phyloP scores from a whole-genome alignment of 2,329 filamentous ascomycete species.

The Colletotrichum plurivorum region DNA sequence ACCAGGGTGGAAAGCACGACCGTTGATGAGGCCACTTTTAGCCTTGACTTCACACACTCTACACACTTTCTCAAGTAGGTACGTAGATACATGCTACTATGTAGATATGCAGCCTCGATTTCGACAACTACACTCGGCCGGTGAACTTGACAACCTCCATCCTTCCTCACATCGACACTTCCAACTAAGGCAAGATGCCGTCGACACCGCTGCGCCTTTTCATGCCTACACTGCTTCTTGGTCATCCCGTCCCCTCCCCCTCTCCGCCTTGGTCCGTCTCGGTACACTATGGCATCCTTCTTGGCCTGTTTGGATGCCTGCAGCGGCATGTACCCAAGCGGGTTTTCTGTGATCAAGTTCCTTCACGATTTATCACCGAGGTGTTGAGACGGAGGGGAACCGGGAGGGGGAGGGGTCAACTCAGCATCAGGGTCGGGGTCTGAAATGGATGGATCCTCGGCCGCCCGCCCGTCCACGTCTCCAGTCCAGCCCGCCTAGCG shows the following conservation, averaged over 20 bases:
- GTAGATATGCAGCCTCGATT: not conserved
- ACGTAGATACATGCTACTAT: too few relatives aligned
- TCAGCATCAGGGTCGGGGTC: not conserved
- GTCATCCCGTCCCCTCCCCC: not conserved
- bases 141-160: not conserved
- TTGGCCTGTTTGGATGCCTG: not conserved
- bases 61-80: not conserved
- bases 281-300: not conserved
- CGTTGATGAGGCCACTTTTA: slow-evolving; percentile 36
- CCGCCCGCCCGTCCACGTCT: not conserved
- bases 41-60: not conserved
- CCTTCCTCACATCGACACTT: not conserved
- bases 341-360: slow-evolving; percentile 14
- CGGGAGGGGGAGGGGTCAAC: too few relatives aligned
- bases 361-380: not conserved
- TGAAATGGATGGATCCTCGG: slow-evolving; percentile 1
- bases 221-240: not conserved
- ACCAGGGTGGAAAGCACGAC: slow-evolving; percentile 23
- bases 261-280: slow-evolving; percentile 12
- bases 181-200: too few relatives aligned
- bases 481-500: not conserved
- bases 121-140: slow-evolving; percentile 1
- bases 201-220: not conserved
- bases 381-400: not conserved
- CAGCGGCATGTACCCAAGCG: slow-evolving; percentile 6